A percentile compares a stretch with the other conserved stretches of the same genome.
These are phyloP conservation scores for Brassica balearica DNA, from an alignment of 441 rosid species.

Conservation along the genomic window DNA sequence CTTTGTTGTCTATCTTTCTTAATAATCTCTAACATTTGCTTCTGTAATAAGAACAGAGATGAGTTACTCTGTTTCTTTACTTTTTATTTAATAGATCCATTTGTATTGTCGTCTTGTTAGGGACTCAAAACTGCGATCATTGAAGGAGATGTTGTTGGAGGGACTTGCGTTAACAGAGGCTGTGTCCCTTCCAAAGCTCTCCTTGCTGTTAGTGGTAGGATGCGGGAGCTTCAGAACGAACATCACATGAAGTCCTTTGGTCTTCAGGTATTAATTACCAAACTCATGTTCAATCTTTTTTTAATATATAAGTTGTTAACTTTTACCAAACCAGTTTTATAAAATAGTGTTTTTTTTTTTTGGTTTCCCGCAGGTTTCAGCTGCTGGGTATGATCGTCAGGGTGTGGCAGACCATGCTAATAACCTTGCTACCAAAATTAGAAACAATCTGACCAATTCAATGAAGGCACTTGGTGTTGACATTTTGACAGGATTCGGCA, in stretches of 20 bases:
- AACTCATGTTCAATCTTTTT: not conserved
- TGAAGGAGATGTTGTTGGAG: conserved; percentile 97
- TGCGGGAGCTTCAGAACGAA: conserved; percentile 93
- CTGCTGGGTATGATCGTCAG: conserved; percentile 91
- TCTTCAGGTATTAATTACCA: conserved; percentile 65
- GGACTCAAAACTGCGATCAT: conserved; percentile 94
- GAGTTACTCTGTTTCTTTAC: not conserved
- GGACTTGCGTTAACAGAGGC: conserved; percentile 98
- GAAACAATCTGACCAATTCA: conserved; percentile 89
- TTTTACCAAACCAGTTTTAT: too few species aligned
- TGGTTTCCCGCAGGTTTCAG: conserved; percentile 62
- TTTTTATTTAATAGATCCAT: not conserved
- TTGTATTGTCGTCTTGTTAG: conserved; percentile 40
- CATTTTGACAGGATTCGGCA: conserved; percentile 88
- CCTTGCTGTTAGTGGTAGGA: conserved; percentile 92
- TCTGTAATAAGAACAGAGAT: not conserved
- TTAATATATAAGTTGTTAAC: too few species aligned
- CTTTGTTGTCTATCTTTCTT: not conserved
- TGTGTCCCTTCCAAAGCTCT: conserved; percentile 99
- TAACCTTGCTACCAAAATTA: conserved; percentile 86
- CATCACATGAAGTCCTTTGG: conserved; percentile 97
- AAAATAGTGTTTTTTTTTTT: conserved; percentile 24
- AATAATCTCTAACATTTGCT: not conserved
- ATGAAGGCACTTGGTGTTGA: conserved; percentile 95
- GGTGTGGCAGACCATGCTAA: conserved; percentile 99